A percentile compares a stretch with the other conserved stretches of the same genome.
Conservation (phyloP, 148 eudicot genomes). For the Fallopia convolvulus region DNA sequence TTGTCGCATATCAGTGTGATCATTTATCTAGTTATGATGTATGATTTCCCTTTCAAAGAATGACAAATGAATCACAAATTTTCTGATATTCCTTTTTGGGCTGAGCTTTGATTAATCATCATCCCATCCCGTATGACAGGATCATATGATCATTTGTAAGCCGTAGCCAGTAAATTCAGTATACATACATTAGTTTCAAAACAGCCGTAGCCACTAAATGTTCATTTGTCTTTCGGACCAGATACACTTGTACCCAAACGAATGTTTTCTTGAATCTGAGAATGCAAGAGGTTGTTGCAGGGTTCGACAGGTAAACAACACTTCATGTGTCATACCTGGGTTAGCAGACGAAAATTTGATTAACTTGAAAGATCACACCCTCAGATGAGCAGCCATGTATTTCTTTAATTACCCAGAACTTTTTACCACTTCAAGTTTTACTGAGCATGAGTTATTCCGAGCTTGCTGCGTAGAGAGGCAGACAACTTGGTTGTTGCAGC, state of each 20-base stretch:
- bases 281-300: too few relatives aligned
- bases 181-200: too few relatives aligned
- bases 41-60: neutral
- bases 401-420: neutral
- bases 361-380: neutral
- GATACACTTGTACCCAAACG: neutral
- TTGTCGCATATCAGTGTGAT: slow-evolving; percentile 29
- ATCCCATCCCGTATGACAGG: too few relatives aligned
- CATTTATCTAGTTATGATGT: neutral
- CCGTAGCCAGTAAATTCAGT: too few relatives aligned
- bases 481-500: slow-evolving; percentile 50
- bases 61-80: neutral
- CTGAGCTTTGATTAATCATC: too few relatives aligned
- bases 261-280: neutral
- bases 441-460: neutral
- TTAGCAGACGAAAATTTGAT: too few relatives aligned
- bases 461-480: slow-evolving; percentile 5
- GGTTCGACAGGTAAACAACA: too few relatives aligned
- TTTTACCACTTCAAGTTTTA: neutral
- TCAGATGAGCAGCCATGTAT: neutral
- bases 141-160: too few relatives aligned
- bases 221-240: neutral
- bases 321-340: too few relatives aligned
- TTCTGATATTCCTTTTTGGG: neutral
- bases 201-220: neutral